Base-by-base conservation (phyloP, 208 protist genomes). In the Trypanosoma melophagium region DNA sequence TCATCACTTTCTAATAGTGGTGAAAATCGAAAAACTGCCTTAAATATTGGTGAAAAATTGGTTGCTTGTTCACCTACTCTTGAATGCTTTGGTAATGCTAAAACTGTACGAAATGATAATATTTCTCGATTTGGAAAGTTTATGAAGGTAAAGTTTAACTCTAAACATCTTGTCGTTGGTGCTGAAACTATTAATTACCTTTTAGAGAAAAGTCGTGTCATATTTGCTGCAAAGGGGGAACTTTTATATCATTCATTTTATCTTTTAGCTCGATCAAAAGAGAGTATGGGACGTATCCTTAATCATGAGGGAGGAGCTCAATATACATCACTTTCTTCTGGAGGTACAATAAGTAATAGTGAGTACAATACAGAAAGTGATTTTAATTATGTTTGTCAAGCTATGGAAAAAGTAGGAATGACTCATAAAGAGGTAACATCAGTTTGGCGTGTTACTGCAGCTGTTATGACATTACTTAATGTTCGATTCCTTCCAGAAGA, bases 191-290 rank as follows among this genome's bases (percentile, higher is more conserved):
- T 62, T 44, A 76, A 81, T 16, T 84, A 89, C 60, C 69, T 89
- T 52, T 71, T 89, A 7, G 83, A 89, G 51, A 89, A 81, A 47
- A 66, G 53, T 17, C 66, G 80, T 51, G 62, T 86, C 35, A 45
- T 81, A 10, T 56, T 47, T 44, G 85, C 87, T 40, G 51, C 68
- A 4, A 47, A 66, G 19, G 88, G 80, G 17, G 92, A 96, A 66
- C 56, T 89, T 31, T 91, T 90, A 47, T 96, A 90, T 62, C 78
- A 93, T 66, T 73, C 86, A n/a, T 94, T 95, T 68, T 97, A 93
- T 71, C 58, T 70, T 21, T 63, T 55, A 17, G 35, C 4, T 21
- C 25, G 62, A 8, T 13, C 45, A 58, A 49, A 58, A 65, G 59
- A 38, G 21, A 38, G 21, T 31, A 54, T 61, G 42, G 14, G 47